Conservation (phyloP, 495 filamentous ascomycete genomes). For the Hamigera avellanea region DNA sequence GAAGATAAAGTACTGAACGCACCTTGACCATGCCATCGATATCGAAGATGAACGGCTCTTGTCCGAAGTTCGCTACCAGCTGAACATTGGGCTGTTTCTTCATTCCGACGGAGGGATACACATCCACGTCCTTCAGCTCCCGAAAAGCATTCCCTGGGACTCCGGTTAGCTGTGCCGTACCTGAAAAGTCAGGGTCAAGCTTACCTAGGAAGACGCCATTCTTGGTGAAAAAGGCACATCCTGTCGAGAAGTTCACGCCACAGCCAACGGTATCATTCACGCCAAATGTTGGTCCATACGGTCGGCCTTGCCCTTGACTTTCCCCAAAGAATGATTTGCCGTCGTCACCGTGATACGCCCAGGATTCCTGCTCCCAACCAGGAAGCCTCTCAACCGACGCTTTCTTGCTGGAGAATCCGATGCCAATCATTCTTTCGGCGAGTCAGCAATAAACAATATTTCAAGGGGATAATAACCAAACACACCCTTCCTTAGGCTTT, state of each 20-base stretch:
- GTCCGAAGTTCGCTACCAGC: constrained; percentile 84
- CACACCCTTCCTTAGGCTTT: constrained; percentile 80
- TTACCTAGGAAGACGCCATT: constrained; percentile 73
- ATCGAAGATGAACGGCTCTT: constrained; percentile 79
- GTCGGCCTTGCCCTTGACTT: constrained; percentile 54
- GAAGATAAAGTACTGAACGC: no score
- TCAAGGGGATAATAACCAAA: constrained; percentile 5
- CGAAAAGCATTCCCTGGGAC: constrained; percentile 66
- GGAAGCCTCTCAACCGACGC: constrained; percentile 73
- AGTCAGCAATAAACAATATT: constrained; percentile 7
- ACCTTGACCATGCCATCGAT: constrained; percentile 82
- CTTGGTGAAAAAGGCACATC: constrained; percentile 89
- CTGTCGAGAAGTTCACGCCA: constrained; percentile 82
- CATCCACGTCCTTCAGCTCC: constrained; percentile 54
- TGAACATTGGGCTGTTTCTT: constrained; percentile 73
- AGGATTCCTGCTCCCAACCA: constrained; percentile 92
- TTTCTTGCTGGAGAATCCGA: constrained; percentile 72
- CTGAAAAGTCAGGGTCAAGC: constrained; percentile 6
- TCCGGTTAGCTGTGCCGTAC: background rate
- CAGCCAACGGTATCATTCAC: constrained; percentile 80
- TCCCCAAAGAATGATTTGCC: constrained; percentile 71
- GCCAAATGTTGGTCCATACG: constrained; percentile 63
- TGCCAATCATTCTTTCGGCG: constrained; percentile 59
- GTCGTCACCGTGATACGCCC: constrained; percentile 97
- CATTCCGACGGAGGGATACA: constrained; percentile 89